A percentile compares a stretch with the other conserved stretches of the same genome.
Evolutionary conservation across 495 filamentous ascomycete species (phyloP).

Genomic region (Darksidea phi): DNA sequence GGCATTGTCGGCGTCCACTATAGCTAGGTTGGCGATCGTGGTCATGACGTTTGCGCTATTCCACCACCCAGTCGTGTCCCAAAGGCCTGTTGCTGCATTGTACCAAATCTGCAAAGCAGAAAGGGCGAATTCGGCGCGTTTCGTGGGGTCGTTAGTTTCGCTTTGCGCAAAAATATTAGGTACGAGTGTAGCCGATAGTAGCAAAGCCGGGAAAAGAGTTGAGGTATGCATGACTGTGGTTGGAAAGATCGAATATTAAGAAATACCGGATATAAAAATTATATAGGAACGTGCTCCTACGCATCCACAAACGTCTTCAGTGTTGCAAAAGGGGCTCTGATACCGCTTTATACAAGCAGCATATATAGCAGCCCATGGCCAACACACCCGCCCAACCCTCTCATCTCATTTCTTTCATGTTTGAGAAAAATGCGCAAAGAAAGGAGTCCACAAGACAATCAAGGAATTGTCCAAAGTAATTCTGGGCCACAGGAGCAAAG

Average conservation of each 20-base stretch:
- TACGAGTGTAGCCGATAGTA: slow-evolving; percentile 3
- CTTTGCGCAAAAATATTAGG: slow-evolving; percentile 16
- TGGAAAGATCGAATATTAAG: neutral
- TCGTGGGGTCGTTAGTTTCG: slow-evolving; percentile 40
- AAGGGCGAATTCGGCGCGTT: slow-evolving; percentile 52
- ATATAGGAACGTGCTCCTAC: neutral
- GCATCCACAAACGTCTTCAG: no score
- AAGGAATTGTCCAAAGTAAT: neutral
- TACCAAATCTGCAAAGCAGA: slow-evolving; percentile 62
- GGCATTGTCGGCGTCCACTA: slow-evolving; percentile 42
- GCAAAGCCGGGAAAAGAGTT: neutral
- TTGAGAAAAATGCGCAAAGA: neutral
- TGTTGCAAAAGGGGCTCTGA: no score
- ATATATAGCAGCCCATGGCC: neutral
- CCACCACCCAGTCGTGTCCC: slow-evolving; percentile 72
- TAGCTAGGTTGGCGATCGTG: slow-evolving; percentile 60
- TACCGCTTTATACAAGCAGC: no score
- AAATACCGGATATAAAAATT: neutral
- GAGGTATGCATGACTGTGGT: neutral
- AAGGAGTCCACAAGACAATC: neutral
- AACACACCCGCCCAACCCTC: neutral
- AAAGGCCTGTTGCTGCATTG: slow-evolving; percentile 59
- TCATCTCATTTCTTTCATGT: neutral
- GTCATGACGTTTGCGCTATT: slow-evolving; percentile 71
- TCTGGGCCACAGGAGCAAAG: neutral